These are phyloP conservation scores for Talaromyces stipitatus DNA, from an alignment of 495 filamentous ascomycete species.

Conservation along the genomic window DNA sequence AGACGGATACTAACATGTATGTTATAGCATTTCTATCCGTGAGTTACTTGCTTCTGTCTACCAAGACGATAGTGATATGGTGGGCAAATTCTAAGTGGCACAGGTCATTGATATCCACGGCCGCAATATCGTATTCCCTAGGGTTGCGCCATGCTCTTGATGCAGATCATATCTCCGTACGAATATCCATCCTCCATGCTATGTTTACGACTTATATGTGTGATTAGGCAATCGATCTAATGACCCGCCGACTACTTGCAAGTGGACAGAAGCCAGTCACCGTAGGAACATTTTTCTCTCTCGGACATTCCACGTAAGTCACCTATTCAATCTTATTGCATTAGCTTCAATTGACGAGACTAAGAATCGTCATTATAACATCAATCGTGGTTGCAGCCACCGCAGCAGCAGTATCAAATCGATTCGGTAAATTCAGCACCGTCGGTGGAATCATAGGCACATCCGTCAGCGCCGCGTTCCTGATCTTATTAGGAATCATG, in stretches of 20 bases:
- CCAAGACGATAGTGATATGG: not conserved
- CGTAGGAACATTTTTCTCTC: constrained; percentile 90
- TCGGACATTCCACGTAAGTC: constrained; percentile 77
- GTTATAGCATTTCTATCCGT: constrained; percentile 26
- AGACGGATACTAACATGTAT: constrained; percentile 3
- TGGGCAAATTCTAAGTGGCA: not conserved
- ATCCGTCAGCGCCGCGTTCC: constrained; percentile 70
- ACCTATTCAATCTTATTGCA: not conserved
- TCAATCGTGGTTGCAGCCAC: constrained; percentile 89
- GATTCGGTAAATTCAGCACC: constrained; percentile 72
- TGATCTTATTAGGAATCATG: constrained; percentile 73
- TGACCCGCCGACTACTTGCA: constrained; percentile 87
- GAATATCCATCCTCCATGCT: not conserved
- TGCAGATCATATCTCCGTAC: constrained; percentile 85
- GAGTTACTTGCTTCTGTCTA: constrained; percentile 4
- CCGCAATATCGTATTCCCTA: constrained; percentile 79
- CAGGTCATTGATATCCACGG: constrained; percentile 63
- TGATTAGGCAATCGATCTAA: constrained; percentile 77
- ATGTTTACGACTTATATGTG: constrained; percentile 1
- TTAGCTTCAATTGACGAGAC: not conserved
- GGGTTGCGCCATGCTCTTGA: constrained; percentile 92
- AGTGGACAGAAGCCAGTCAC: constrained; percentile 81
- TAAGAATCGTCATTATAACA: constrained; percentile 74
- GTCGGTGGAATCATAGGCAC: constrained; percentile 79
- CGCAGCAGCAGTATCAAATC: constrained; percentile 66